Conservation (phyloP, 129 eudicot species). For the Pseudognaphalium luteoalbum region DNA sequence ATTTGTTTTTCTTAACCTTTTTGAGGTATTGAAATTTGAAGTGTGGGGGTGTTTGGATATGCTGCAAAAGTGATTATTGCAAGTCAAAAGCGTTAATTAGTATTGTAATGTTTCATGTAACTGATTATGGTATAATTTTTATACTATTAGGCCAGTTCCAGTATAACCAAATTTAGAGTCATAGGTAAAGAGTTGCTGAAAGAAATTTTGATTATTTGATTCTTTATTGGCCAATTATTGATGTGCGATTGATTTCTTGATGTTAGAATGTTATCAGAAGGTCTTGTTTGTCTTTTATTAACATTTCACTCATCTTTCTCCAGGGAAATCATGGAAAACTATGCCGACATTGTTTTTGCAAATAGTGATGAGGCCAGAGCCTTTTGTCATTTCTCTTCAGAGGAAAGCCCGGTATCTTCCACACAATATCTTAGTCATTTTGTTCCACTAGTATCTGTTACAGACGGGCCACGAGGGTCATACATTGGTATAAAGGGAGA, state of each 20-base stretch:
- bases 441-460: constrained; percentile 90
- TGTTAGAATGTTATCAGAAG: neutral
- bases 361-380: constrained; percentile 91
- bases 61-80: neutral
- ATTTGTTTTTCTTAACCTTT: neutral
- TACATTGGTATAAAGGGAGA: constrained; percentile 93
- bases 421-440: constrained; percentile 93
- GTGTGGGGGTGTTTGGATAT: constrained; percentile 15
- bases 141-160: neutral
- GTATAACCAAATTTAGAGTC: neutral
- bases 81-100: neutral
- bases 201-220: neutral
- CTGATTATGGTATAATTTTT: neutral
- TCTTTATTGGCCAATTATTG: neutral
- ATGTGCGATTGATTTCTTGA: neutral
- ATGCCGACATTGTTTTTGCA: constrained; percentile 90
- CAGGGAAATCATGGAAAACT: constrained; percentile 95
- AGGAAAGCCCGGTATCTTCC: constrained; percentile 80
- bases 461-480: constrained; percentile 94
- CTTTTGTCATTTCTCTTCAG: constrained; percentile 66
- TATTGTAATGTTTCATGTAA: neutral
- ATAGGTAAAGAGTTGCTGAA: neutral
- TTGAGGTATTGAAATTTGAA: neutral
- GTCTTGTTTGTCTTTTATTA: neutral
- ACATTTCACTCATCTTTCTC: constrained; percentile 2